Percentiles rank a stretch among this genome's conserved stretches.
Evolutionary conservation across 805 yeast species (phyloP).

Genomic region (Metschnikowia lachancei): DNA sequence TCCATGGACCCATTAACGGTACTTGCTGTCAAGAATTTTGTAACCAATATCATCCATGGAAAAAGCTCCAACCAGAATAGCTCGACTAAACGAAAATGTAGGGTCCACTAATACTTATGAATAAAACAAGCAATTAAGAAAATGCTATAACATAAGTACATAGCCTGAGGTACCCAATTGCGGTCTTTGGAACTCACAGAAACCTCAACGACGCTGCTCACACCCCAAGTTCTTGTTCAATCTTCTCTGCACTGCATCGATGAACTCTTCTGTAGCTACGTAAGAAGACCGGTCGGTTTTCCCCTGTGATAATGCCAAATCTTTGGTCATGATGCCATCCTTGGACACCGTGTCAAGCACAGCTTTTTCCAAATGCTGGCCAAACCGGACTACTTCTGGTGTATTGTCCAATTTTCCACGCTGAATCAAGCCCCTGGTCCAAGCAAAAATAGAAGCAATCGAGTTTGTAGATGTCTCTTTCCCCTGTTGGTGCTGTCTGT

Average conservation of each 20-base stretch:
- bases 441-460: slow-evolving; percentile 80
- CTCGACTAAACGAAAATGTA: too few species aligned
- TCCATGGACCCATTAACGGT: too few species aligned
- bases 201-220: not conserved
- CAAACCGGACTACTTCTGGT: slow-evolving; percentile 67
- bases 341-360: slow-evolving; percentile 70
- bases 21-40: too few species aligned
- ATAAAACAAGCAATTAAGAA: too few species aligned
- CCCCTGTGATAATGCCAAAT: slow-evolving; percentile 71
- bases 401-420: slow-evolving; percentile 76
- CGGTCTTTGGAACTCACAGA: too few species aligned
- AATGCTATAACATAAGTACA: too few species aligned
- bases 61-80: too few species aligned
- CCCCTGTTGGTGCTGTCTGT: slow-evolving; percentile 77
- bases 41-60: too few species aligned
- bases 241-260: slow-evolving; percentile 70
- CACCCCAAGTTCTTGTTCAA: slow-evolving; percentile 31
- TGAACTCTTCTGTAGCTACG: slow-evolving; percentile 72
- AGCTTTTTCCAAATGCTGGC: slow-evolving; percentile 60
- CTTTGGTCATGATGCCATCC: slow-evolving; percentile 81
- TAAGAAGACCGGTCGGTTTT: slow-evolving; percentile 57
- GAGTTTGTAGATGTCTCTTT: slow-evolving; percentile 83
- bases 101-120: too few species aligned
- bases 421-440: slow-evolving; percentile 81
- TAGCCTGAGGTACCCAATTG: too few species aligned